Evolutionary conservation across 2,329 filamentous ascomycete species (phyloP).

Genomic region (Xylariaceae sp.): DNA sequence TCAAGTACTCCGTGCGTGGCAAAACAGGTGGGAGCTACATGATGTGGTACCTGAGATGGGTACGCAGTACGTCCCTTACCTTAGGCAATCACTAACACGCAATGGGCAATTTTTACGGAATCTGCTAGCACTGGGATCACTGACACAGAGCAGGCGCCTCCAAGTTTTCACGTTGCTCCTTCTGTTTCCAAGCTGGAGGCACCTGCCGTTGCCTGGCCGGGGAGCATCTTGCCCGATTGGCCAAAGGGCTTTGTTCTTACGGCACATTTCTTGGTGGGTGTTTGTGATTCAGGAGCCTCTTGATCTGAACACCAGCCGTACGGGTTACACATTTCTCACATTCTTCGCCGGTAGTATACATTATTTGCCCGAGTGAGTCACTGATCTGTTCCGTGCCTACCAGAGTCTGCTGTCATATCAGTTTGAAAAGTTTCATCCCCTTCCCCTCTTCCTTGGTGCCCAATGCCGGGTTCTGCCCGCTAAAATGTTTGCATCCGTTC

Average conservation of each 20-base stretch:
- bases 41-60: background rate
- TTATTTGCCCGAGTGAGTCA: conserved; percentile 6
- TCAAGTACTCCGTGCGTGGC: too few relatives aligned
- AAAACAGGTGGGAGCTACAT: too few relatives aligned
- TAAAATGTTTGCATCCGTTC: conserved; percentile 2
- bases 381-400: background rate
- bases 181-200: too few relatives aligned
- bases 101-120: background rate
- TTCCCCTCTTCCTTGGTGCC: conserved; percentile 18
- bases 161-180: background rate
- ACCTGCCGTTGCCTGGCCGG: too few relatives aligned
- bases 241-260: too few relatives aligned
- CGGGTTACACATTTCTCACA: too few relatives aligned
- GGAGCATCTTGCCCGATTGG: too few relatives aligned
- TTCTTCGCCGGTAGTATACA: too few relatives aligned
- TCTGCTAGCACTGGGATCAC: too few relatives aligned
- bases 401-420: conserved; percentile 3
- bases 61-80: background rate
- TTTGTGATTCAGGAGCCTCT: background rate
- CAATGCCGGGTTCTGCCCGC: conserved; percentile 15
- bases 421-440: background rate
- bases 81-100: too few relatives aligned
- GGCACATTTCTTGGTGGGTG: background rate
- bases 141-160: background rate
- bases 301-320: background rate